A percentile compares a stretch with the other conserved stretches of the same genome.
Evolutionary conservation across 2,329 filamentous ascomycete species (phyloP).

Genomic region (Fusarium pilosicola): DNA sequence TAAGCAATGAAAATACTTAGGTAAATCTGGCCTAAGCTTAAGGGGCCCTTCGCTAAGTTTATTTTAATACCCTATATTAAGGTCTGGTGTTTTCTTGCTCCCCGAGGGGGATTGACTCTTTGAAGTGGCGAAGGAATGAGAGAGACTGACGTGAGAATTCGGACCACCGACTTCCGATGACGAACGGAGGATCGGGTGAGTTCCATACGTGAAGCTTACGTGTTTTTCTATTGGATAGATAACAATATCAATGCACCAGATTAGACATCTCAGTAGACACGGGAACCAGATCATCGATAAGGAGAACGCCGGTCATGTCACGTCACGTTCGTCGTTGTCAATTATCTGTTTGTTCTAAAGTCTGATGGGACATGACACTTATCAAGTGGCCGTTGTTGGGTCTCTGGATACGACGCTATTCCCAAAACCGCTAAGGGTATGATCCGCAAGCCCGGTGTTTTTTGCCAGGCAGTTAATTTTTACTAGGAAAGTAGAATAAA

Average conservation of each 20-base stretch:
- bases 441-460: no score
- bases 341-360: no score
- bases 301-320: rapidly evolving
- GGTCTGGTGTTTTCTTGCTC: no score
- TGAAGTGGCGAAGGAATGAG: neutral
- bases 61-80: no score
- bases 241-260: no score
- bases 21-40: no score
- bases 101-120: rapidly evolving
- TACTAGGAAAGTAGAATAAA: no score
- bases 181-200: neutral
- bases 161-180: neutral
- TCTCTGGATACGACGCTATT: no score
- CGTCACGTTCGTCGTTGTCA: rapidly evolving
- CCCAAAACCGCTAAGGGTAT: neutral
- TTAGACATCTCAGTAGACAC: rapidly evolving
- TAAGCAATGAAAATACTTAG: no score
- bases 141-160: slow-evolving; percentile 5
- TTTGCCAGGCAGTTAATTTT: no score
- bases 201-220: neutral
- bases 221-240: neutral
- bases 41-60: no score
- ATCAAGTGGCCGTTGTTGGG: neutral
- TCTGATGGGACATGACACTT: rapidly evolving
- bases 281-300: rapidly evolving